Percentiles rank a stretch among this genome's conserved stretches.
phyloP scores from a whole-genome alignment of 2,329 filamentous ascomycete genomes.

The Ambrosiella xylebori region DNA sequence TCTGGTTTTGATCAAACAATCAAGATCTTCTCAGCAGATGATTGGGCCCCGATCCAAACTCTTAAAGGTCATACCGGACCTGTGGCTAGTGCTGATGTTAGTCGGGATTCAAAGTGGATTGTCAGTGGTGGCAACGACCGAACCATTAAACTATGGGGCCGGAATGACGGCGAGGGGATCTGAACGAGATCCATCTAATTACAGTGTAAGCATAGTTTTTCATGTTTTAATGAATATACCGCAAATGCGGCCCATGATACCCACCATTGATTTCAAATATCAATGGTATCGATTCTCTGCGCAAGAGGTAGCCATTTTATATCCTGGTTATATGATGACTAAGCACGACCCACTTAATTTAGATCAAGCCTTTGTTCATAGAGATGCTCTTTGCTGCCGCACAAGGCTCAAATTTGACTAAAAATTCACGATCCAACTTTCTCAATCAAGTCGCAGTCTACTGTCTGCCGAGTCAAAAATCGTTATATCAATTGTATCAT shows the following conservation, averaged over 20 bases:
- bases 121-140: conserved; percentile 86
- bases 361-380: too few species aligned
- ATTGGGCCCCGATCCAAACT: conserved; percentile 81
- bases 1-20: conserved; percentile 89
- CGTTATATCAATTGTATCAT: too few species aligned
- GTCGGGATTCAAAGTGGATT: conserved; percentile 75
- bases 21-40: conserved; percentile 89
- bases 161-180: conserved; percentile 51
- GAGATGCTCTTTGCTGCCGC: too few species aligned
- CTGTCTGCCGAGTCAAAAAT: too few species aligned
- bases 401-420: not conserved
- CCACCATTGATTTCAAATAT: not conserved
- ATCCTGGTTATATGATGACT: not conserved
- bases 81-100: conserved; percentile 80
- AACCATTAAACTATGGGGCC: conserved; percentile 90
- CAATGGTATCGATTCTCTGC: not conserved
- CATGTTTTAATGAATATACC: not conserved
- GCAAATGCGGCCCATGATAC: not conserved
- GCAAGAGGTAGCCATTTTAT: not conserved
- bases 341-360: not conserved
- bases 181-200: conserved; percentile 17
- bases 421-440: too few species aligned
- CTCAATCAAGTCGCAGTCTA: too few species aligned
- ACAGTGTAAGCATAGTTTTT: not conserved
- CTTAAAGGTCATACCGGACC: conserved; percentile 83